phyloP scores from a whole-genome alignment of 2,329 filamentous ascomycete species.

The Xylaria multiplex region DNA sequence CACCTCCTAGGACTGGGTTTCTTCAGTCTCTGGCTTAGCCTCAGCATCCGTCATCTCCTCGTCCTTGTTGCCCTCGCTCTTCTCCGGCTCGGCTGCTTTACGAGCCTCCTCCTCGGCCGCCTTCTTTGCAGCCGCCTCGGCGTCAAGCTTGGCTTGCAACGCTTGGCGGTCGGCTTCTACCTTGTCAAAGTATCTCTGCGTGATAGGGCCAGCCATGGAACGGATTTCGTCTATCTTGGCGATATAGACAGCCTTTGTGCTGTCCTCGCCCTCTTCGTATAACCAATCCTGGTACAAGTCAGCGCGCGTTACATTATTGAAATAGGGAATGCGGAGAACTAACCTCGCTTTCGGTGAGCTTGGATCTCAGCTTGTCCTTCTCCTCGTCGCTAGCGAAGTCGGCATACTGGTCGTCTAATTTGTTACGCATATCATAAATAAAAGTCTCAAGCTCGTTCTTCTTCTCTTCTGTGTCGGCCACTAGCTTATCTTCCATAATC shows the following conservation, averaged over 20 bases:
- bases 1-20: conserved; percentile 49
- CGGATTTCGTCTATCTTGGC: conserved; percentile 97
- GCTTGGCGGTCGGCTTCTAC: conserved; percentile 86
- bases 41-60: conserved; percentile 74
- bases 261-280: conserved; percentile 95
- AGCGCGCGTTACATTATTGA: conserved; percentile 31
- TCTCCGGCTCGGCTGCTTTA: conserved; percentile 61
- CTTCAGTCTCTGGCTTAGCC: conserved; percentile 62
- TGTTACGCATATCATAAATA: conserved; percentile 96
- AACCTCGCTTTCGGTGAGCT: conserved; percentile 89
- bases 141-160: conserved; percentile 78
- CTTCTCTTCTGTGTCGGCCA: conserved; percentile 97
- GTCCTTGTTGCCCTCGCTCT: conserved; percentile 62
- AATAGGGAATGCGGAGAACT: conserved; percentile 50
- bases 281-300: conserved; percentile 83
- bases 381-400: conserved; percentile 92
- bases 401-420: conserved; percentile 90
- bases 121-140: conserved; percentile 81
- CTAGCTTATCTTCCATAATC: conserved; percentile 98
- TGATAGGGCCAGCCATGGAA: conserved; percentile 86
- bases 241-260: conserved; percentile 91
- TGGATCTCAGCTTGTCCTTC: conserved; percentile 85
- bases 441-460: conserved; percentile 99
- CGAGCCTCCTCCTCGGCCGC: conserved; percentile 56
- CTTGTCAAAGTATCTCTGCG: conserved; percentile 96